A percentile compares a stretch with the other conserved stretches of the same genome.
Conservation (phyloP, 2,329 filamentous ascomycete species). For the Biscogniauxia marginata region DNA sequence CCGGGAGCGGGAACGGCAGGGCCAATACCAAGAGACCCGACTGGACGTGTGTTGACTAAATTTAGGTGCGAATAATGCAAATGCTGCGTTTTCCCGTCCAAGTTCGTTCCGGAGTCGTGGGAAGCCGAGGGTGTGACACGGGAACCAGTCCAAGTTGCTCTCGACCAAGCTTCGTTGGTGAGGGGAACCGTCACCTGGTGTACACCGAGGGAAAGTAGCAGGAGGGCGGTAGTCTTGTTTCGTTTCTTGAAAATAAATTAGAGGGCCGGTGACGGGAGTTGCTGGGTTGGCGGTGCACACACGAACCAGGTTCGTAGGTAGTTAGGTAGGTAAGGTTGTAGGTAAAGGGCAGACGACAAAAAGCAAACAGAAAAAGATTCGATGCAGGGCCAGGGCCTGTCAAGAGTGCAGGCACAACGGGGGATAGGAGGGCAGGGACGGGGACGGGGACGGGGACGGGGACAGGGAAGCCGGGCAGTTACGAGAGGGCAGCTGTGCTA, state of each 20-base stretch:
- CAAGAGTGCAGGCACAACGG: neutral
- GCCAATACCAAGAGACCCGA: neutral
- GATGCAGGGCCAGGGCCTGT: neutral
- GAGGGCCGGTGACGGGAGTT: neutral
- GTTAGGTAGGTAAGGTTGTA: neutral
- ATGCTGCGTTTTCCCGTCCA: neutral
- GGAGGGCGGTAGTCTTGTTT: neutral
- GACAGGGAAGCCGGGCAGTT: neutral
- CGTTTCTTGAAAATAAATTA: neutral
- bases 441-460: neutral
- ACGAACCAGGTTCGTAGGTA: no score
- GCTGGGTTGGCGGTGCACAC: no score
- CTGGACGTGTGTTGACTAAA: neutral
- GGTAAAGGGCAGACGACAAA: no score
- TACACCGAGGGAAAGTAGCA: neutral
- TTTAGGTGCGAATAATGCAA: neutral
- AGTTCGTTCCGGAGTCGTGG: neutral
- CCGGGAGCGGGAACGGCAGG: neutral
- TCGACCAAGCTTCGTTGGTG: neutral
- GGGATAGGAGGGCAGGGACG: neutral
- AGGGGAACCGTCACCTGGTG: neutral
- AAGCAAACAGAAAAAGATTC: no score
- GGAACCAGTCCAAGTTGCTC: no score
- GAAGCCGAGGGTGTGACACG: neutral
- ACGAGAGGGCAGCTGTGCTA: neutral